These are phyloP conservation scores for Diutina neorugosa DNA, from an alignment of 1,139 yeast genomes.

Conservation along the genomic window DNA sequence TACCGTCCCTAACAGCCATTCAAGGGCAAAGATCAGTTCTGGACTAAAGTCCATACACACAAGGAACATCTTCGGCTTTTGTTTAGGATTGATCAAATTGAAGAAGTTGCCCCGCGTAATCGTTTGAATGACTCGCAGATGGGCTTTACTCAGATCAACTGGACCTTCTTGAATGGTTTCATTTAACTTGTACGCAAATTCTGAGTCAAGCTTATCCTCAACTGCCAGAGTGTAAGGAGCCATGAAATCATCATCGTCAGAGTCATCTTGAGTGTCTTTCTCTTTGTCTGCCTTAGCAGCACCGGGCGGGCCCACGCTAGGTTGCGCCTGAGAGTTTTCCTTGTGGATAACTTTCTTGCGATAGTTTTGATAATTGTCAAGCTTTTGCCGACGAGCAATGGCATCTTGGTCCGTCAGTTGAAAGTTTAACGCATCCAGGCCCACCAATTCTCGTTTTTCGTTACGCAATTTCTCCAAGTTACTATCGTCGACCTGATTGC, in stretches of 20 bases:
- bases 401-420: slow-evolving; percentile 35
- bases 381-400: slow-evolving; percentile 29
- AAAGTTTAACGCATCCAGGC: slow-evolving; percentile 28
- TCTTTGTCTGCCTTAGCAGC: slow-evolving; percentile 5
- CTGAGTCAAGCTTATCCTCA: slow-evolving; percentile 57
- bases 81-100: slow-evolving; percentile 36
- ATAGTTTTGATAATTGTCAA: slow-evolving; percentile 35
- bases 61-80: slow-evolving; percentile 56
- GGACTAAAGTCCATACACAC: slow-evolving; percentile 77
- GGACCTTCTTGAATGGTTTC: slow-evolving; percentile 50
- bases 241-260: slow-evolving; percentile 23
- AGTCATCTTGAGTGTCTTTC: slow-evolving; percentile 5
- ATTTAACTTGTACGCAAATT: slow-evolving; percentile 48
- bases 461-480: slow-evolving; percentile 23
- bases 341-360: slow-evolving; percentile 37
- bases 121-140: slow-evolving; percentile 52
- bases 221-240: slow-evolving; percentile 63
- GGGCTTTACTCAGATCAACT: slow-evolving; percentile 42
- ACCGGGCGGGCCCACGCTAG: slow-evolving; percentile 9
- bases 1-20: slow-evolving; percentile 84
- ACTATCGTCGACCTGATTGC: slow-evolving; percentile 34
- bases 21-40: slow-evolving; percentile 76
- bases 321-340: slow-evolving; percentile 23
- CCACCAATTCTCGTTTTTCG: slow-evolving; percentile 32
- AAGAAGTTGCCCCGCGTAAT: slow-evolving; percentile 61